phyloP scores from a whole-genome alignment of 129 eudicot genomes.

The Flaveria trinervia region DNA sequence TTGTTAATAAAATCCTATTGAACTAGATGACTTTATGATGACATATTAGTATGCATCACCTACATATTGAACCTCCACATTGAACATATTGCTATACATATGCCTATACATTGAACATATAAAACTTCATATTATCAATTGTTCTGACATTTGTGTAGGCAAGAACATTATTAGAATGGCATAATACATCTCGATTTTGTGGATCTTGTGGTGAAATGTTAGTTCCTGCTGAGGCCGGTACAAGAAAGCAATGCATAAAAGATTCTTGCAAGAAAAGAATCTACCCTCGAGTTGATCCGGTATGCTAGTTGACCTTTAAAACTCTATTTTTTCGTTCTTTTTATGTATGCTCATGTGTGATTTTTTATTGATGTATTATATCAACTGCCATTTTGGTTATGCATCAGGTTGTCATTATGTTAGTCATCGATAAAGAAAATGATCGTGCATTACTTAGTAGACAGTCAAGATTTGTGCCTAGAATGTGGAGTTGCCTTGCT shows the following conservation, averaged over 20 bases:
- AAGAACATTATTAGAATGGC: slow-evolving; percentile 89
- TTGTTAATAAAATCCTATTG: background rate
- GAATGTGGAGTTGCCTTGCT: slow-evolving; percentile 98
- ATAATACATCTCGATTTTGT: slow-evolving; percentile 70
- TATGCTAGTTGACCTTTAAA: slow-evolving; percentile 26
- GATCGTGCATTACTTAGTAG: slow-evolving; percentile 77
- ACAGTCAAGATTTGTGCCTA: slow-evolving; percentile 87
- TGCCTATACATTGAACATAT: slow-evolving; percentile 15
- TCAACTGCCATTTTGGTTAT: background rate
- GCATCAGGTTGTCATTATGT: slow-evolving; percentile 88
- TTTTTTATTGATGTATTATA: background rate
- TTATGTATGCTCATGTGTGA: background rate
- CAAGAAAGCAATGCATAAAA: slow-evolving; percentile 68
- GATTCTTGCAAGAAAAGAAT: slow-evolving; percentile 73
- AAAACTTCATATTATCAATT: background rate
- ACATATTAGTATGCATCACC: background rate
- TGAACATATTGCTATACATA: background rate
- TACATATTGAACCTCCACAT: too few relatives aligned
- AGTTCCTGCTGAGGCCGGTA: slow-evolving; percentile 82
- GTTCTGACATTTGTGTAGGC: slow-evolving; percentile 51
- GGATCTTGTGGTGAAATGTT: slow-evolving; percentile 77
- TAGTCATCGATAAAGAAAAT: slow-evolving; percentile 83
- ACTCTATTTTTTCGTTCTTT: background rate
- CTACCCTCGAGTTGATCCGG: slow-evolving; percentile 97
- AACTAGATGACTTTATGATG: background rate